A percentile compares a stretch with the other conserved stretches of the same genome.
These are phyloP conservation scores for Boehmeria nivea DNA, from an alignment of 306 rosid species.

Conservation along the genomic window DNA sequence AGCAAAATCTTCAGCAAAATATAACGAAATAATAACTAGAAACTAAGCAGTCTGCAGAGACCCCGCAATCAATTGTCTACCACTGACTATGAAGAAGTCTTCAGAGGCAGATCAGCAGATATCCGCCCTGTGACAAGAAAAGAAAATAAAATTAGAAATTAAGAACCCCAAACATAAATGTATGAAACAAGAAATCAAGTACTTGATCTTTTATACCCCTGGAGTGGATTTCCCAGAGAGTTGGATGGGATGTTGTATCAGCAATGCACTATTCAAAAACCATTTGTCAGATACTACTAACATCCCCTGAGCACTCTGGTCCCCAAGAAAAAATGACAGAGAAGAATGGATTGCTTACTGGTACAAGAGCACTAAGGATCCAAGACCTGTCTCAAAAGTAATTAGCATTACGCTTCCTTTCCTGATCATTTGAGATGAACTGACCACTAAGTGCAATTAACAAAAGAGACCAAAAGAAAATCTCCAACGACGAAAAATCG, in stretches of 20 bases:
- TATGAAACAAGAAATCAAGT: neutral
- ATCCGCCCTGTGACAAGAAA: constrained; percentile 55
- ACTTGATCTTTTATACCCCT: constrained; percentile 44
- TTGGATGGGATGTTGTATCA: constrained; percentile 59
- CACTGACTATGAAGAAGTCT: constrained; percentile 48
- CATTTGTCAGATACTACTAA: constrained; percentile 19
- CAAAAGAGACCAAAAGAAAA: constrained; percentile 95
- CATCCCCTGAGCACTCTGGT: neutral
- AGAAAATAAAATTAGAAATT: constrained; percentile 1
- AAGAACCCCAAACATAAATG: neutral
- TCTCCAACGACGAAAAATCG: constrained; percentile 75
- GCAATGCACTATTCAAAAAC: constrained; percentile 55
- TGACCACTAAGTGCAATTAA: constrained; percentile 93
- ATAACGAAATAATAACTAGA: constrained; percentile 28
- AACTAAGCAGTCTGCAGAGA: constrained; percentile 38
- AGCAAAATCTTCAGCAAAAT: constrained; percentile 42
- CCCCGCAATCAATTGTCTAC: constrained; percentile 38
- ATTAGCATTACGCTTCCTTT: constrained; percentile 74
- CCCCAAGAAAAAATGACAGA: neutral
- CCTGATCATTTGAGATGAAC: constrained; percentile 59
- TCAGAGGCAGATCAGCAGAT: constrained; percentile 40
- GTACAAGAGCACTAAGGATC: constrained; percentile 73
- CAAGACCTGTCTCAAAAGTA: constrained; percentile 75
- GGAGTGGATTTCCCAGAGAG: constrained; percentile 45
- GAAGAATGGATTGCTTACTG: constrained; percentile 39